Evolutionary conservation across 2,329 filamentous ascomycete genomes (phyloP).

Genomic region (Penicillium sp.): DNA sequence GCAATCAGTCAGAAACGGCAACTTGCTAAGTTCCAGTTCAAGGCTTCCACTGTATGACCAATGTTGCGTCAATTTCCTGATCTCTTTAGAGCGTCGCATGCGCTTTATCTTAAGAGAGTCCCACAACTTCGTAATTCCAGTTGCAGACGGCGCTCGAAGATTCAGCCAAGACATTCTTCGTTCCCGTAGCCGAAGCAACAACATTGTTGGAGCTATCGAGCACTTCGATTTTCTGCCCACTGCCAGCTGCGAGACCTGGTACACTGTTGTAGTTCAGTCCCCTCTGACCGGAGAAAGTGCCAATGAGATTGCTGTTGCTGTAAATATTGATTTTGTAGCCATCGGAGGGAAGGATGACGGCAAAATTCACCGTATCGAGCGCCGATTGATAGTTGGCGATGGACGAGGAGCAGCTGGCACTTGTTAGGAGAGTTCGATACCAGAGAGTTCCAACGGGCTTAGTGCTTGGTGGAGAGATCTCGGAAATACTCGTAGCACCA

Average conservation of each 20-base stretch:
- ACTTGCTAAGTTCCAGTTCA: too few species aligned
- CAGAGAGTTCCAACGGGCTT: background rate
- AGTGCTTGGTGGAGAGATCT: background rate
- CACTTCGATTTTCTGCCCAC: background rate
- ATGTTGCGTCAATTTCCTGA: background rate
- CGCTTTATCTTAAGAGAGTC: background rate
- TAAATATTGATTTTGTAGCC: background rate
- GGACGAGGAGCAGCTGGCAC: background rate
- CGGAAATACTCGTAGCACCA: background rate
- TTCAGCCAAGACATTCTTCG: background rate
- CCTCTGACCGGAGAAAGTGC: background rate
- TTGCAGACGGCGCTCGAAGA: background rate
- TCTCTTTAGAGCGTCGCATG: background rate
- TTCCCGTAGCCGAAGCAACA: background rate
- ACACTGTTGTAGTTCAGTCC: background rate
- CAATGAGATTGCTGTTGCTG: background rate
- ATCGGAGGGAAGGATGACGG: background rate
- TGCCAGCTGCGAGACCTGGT: background rate
- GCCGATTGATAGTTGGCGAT: background rate
- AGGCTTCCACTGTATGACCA: too few species aligned
- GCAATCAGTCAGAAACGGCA: too few species aligned
- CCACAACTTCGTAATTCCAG: background rate
- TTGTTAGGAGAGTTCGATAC: background rate
- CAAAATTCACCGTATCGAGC: background rate
- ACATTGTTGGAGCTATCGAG: background rate